Conservation (phyloP, 2,329 filamentous ascomycete species). For the Erysiphe pulchra region DNA sequence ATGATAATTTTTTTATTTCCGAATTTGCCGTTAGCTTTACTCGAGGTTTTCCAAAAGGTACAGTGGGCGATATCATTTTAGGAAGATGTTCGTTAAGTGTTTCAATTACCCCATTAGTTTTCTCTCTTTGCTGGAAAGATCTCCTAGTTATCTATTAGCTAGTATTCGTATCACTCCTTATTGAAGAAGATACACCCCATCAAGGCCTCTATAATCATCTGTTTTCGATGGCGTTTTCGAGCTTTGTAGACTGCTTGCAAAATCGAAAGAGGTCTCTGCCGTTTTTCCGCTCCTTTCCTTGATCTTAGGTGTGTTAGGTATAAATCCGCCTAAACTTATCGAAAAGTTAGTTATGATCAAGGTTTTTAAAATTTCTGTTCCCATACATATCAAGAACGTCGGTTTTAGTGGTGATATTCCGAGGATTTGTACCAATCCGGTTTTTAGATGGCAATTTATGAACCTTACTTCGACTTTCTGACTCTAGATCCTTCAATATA, state of each 20-base stretch:
- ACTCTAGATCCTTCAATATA: slow-evolving; percentile 61
- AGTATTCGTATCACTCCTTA: neutral
- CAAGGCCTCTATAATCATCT: slow-evolving; percentile 4
- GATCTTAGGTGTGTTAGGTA: slow-evolving; percentile 30
- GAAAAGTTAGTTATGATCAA: no score
- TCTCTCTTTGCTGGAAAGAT: slow-evolving; percentile 45
- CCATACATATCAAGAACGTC: slow-evolving; percentile 67
- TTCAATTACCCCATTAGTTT: slow-evolving; percentile 61
- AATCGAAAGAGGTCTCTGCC: slow-evolving; percentile 21
- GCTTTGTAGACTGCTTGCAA: slow-evolving; percentile 20
- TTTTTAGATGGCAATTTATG: slow-evolving; percentile 39
- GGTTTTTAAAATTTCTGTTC: neutral
- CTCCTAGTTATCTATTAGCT: slow-evolving; percentile 17
- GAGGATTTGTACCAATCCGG: slow-evolving; percentile 34
- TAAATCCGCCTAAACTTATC: slow-evolving; percentile 30
- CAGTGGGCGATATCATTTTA: slow-evolving; percentile 40
- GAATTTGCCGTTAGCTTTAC: slow-evolving; percentile 69
- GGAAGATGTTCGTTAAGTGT: slow-evolving; percentile 54
- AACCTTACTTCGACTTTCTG: slow-evolving; percentile 41
- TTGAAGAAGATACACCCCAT: slow-evolving; percentile 6
- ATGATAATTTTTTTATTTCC: slow-evolving; percentile 71
- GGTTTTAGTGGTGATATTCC: slow-evolving; percentile 24
- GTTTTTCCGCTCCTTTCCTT: slow-evolving; percentile 11
- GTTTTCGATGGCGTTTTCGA: slow-evolving; percentile 16
- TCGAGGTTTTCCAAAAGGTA: slow-evolving; percentile 47